Conservation (phyloP, 2,329 filamentous ascomycete species). For the Huntiella decipiens region DNA sequence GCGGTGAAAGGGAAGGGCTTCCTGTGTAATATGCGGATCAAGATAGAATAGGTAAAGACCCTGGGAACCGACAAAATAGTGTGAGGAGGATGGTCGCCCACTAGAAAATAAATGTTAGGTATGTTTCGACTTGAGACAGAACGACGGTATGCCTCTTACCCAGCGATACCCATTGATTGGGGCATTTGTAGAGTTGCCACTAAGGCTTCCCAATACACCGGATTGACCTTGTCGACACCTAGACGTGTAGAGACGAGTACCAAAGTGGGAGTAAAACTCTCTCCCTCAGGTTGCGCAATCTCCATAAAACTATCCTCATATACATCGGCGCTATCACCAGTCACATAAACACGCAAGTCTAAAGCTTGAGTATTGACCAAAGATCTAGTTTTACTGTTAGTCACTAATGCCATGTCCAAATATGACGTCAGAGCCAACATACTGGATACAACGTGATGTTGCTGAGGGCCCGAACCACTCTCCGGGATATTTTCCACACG, state of each 20-base stretch:
- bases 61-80: constrained; percentile 41
- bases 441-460: constrained; percentile 87
- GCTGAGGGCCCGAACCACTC: constrained; percentile 99
- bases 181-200: constrained; percentile 67
- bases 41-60: constrained; percentile 80
- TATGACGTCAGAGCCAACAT: constrained; percentile 19
- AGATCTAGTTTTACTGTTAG: constrained; percentile 33
- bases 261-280: constrained; percentile 60
- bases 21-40: constrained; percentile 75
- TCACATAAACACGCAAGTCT: constrained; percentile 65
- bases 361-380: constrained; percentile 48
- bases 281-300: constrained; percentile 48
- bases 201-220: constrained; percentile 88
- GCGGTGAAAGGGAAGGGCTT: constrained; percentile 45
- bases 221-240: constrained; percentile 85
- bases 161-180: constrained; percentile 91
- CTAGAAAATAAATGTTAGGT: constrained; percentile 24
- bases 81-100: constrained; percentile 75
- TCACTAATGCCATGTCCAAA: background rate
- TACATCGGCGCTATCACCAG: constrained; percentile 76
- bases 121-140: constrained; percentile 1
- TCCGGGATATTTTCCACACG: constrained; percentile 85
- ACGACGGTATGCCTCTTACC: constrained; percentile 33
- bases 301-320: constrained; percentile 78
- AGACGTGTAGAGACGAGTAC: constrained; percentile 76